These are phyloP conservation scores for Exophiala oligosperma DNA, from an alignment of 2,329 filamentous ascomycete species.

Conservation along the genomic window DNA sequence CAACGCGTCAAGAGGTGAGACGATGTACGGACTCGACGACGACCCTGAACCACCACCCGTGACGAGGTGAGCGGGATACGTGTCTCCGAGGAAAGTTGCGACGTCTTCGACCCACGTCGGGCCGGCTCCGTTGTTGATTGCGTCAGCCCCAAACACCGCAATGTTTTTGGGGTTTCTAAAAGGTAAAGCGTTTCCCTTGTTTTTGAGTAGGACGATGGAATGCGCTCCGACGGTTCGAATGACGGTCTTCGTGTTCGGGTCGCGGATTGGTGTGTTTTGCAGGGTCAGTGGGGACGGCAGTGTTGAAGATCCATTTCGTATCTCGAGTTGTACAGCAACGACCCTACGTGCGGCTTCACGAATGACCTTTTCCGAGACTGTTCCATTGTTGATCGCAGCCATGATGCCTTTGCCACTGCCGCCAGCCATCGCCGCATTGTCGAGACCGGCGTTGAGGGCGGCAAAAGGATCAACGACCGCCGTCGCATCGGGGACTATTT, in stretches of 20 bases:
- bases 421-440: constrained; percentile 10
- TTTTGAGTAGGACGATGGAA: constrained; percentile 46
- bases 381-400: constrained; percentile 38
- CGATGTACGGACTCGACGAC: constrained; percentile 56
- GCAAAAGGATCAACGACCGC: constrained; percentile 45
- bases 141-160: constrained; percentile 65
- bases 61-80: background rate
- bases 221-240: constrained; percentile 60
- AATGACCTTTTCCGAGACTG: constrained; percentile 24
- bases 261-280: constrained; percentile 13
- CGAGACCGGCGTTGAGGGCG: constrained; percentile 44
- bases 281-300: no score
- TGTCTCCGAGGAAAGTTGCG: no score
- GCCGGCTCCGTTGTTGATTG: constrained; percentile 12
- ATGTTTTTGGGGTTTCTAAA: constrained; percentile 59
- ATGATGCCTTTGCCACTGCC: constrained; percentile 28
- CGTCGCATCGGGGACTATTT: constrained; percentile 45
- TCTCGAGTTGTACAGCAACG: no score
- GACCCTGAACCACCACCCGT: constrained; percentile 51
- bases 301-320: no score
- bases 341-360: no score
- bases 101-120: no score
- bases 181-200: constrained; percentile 41
- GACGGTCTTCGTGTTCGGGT: constrained; percentile 47
- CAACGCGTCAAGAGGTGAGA: constrained; percentile 8